Base-by-base conservation (phyloP, 2,329 filamentous ascomycete species). In the Talaromyces sp. region DNA sequence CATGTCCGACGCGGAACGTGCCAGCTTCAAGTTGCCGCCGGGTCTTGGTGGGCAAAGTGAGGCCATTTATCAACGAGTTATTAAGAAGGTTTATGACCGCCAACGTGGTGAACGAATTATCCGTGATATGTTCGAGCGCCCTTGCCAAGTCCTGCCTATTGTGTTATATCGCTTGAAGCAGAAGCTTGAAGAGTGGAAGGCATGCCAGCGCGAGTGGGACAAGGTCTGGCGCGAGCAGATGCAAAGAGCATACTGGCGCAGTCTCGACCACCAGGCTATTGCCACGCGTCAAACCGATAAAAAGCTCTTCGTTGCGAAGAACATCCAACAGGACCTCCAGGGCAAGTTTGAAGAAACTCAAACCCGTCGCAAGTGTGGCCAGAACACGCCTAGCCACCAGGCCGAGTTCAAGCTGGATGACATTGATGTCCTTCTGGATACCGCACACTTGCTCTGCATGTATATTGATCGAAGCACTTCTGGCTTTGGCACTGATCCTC, bases 191-290 rank as follows among this genome's bases (percentile, higher is more conserved):
- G 92, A 97, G 66, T 99, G 94, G 94, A 91, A 96, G 60, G 92
- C 95, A 62, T 93, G 91, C 5, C 92, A 90, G 80, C 90, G 94
- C 29, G 95, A 99, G 70, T 99, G 94, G 94, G 92, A 97, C 73
- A 97, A 97, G 75, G 91, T 99, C 7, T 99, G 94, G 94, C 91
- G 94, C 58, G 87, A 91, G 45, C 94, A 97, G 76, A 97, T 93
- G 20, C 89, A 96, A 68, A 87, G 89, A 66, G 93, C 96, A 78
- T 96, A 97, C 74, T 90, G 95, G 76, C 95, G 91, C 77, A 96
- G 91, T 71, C 84, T 99, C 47, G 94, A 99, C 67, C 94, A 99
- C 68, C 96, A 97, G 82, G 91, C 91, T 17, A 91, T 96, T 54
- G 87, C 91, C 48, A 89, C 91, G 65, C 96, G 94, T 76, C 85